Evolutionary conservation across 148 eudicot genomes (phyloP).

Genomic region (Rhododendron williamsianum): DNA sequence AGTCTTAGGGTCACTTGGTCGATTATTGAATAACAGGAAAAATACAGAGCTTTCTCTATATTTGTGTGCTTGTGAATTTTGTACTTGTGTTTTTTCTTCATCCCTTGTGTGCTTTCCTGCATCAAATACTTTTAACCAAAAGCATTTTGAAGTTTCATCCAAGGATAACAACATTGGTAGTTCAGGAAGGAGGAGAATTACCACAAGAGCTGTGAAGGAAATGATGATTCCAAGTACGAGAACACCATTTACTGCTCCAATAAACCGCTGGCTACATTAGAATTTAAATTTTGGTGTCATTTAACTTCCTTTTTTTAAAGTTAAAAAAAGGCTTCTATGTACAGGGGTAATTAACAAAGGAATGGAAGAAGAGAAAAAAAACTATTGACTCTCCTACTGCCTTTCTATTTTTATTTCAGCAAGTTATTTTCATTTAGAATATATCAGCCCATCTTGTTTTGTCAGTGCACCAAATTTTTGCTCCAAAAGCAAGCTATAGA

Average conservation of each 20-base stretch:
- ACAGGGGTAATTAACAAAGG: neutral
- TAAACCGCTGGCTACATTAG: conserved; percentile 69
- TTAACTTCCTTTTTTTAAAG: neutral
- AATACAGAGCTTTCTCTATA: neutral
- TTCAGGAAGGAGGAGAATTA: conserved; percentile 29
- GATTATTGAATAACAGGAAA: neutral
- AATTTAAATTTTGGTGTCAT: neutral
- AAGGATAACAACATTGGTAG: neutral
- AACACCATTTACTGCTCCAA: conserved; percentile 84
- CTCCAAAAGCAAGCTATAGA: conserved; percentile 4
- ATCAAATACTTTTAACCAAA: neutral
- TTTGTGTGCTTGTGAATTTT: neutral
- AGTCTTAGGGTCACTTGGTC: neutral
- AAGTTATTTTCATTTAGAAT: neutral
- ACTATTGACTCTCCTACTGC: neutral
- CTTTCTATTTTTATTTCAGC: neutral
- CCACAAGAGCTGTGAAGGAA: conserved; percentile 82
- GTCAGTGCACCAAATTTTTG: neutral
- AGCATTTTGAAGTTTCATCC: neutral
- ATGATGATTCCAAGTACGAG: conserved; percentile 64
- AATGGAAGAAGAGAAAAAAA: neutral
- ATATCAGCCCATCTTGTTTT: neutral
- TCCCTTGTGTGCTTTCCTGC: neutral
- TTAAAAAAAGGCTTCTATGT: neutral
- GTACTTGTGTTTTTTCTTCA: neutral